phyloP scores from a whole-genome alignment of 2,329 filamentous ascomycete species.

The Ceratocystis destructans region DNA sequence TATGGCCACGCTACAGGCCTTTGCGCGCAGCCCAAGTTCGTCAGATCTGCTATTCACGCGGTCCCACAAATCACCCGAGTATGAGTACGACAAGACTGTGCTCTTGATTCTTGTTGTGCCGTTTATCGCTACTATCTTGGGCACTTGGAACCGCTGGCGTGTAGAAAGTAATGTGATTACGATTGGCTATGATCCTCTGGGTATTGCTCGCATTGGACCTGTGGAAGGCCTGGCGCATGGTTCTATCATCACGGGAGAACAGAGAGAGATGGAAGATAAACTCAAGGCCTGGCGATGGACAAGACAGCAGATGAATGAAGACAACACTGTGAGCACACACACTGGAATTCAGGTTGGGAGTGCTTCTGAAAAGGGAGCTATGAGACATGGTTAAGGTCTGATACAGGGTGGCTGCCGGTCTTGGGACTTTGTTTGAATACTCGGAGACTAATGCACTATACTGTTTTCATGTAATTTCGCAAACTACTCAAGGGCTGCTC shows the following conservation, averaged over 20 bases:
- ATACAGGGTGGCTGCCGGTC: neutral
- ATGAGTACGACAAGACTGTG: neutral
- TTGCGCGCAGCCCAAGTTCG: neutral
- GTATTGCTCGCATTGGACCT: neutral
- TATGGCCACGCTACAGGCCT: neutral
- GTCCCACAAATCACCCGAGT: neutral
- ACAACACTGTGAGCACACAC: neutral
- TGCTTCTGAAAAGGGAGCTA: neutral
- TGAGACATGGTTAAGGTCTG: neutral
- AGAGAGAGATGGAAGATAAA: neutral
- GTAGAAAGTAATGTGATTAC: neutral
- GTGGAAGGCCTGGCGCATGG: neutral
- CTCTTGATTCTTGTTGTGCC: neutral
- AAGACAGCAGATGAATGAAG: neutral
- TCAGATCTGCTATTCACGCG: neutral
- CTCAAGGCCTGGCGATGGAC: neutral
- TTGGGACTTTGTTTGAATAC: too few species aligned
- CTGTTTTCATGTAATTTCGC: too few species aligned
- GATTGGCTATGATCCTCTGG: neutral
- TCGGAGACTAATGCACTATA: too few species aligned
- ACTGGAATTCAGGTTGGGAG: neutral
- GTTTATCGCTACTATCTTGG: neutral
- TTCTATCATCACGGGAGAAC: neutral
- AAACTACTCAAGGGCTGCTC: too few species aligned
- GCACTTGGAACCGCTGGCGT: neutral